Evolutionary conservation across 2,329 filamentous ascomycete genomes (phyloP), one percentile per base, ranked within the genome.

Genomic region (Bipolaris sorokiniana): DNA sequence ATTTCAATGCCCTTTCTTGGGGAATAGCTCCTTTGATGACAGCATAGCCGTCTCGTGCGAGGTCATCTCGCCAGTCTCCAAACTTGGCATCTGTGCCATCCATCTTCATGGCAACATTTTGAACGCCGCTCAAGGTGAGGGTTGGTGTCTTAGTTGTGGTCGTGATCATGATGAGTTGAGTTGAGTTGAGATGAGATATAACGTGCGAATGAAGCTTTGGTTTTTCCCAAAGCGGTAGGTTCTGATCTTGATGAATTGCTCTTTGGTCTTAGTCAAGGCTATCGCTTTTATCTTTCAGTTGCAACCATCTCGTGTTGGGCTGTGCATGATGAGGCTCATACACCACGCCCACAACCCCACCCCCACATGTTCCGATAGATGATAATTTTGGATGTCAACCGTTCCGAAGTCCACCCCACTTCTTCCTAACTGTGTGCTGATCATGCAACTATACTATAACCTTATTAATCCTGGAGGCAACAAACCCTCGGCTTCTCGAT

Each of bases 1-100:
- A 80, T 7, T 64, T 59, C 7, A 72, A 58, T 1, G 79, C 80
- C 28, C 72, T 71, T 18, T 79, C 79, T 1, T 59, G 65, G 0
- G 80, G 77, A 41, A 83, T 76, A 1, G 79, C 79, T 1, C 76
- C 76, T 54, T 82, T 82, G 51, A 83, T 69, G n/a, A 83, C 74
- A 1, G 77, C 78, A 59, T 52, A 52, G 10, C 50, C 50, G 13
- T 52, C 50, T 10, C 50, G 33, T 5, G 41, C 50, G 5, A 52
- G 50, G 22, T 78, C 74, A 37, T 75, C 72, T 23, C 71, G 61
- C 71, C 74, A 78, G 63, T 77, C 73, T 10, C 70, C 69, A 46
- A 57, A 72, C 7, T 58, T 49, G 6, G 55, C 18, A 20, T 72
- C 66, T 31, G 61, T 59, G n/a, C 63, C 64, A 28, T 66, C 65